phyloP scores from a whole-genome alignment of 1,284 basidiomycete genomes.

The Ceratobasidium sp. region DNA sequence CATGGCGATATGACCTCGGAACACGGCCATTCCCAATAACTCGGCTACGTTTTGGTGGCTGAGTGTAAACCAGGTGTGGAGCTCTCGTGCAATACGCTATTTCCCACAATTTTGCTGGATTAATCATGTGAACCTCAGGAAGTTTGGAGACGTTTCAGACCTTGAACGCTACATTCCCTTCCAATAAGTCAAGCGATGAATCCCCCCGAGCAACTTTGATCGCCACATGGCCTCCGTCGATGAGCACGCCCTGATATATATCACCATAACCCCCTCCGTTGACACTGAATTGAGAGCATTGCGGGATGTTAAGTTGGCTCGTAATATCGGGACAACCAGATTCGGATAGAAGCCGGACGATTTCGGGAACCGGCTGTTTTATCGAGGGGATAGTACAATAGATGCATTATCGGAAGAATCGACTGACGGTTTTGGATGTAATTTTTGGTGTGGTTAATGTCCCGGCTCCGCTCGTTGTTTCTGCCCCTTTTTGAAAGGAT shows the following conservation, averaged over 20 bases:
- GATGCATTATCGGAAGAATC: too few relatives aligned
- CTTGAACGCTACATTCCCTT: neutral
- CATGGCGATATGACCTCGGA: neutral
- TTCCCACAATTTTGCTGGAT: neutral
- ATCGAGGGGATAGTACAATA: too few relatives aligned
- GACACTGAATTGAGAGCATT: neutral
- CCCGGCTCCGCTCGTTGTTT: too few relatives aligned
- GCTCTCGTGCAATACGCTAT: neutral
- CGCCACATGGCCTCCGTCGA: neutral
- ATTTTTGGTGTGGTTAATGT: too few relatives aligned
- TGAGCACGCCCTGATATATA: neutral
- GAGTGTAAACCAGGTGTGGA: neutral
- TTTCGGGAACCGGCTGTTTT: neutral
- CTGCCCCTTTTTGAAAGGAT: too few relatives aligned
- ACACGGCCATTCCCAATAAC: neutral
- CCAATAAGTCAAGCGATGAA: neutral
- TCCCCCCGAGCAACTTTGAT: neutral
- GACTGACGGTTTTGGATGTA: too few relatives aligned
- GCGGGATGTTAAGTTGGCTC: neutral
- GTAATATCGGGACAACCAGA: neutral
- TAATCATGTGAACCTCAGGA: too few relatives aligned
- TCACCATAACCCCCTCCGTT: neutral
- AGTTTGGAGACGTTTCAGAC: neutral
- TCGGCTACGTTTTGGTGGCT: neutral
- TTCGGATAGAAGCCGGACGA: neutral